Percentiles rank a stretch among this genome's conserved stretches.
Evolutionary conservation across 768 basidiomycete species (phyloP).

Genomic region (Saitozyma podzolica): DNA sequence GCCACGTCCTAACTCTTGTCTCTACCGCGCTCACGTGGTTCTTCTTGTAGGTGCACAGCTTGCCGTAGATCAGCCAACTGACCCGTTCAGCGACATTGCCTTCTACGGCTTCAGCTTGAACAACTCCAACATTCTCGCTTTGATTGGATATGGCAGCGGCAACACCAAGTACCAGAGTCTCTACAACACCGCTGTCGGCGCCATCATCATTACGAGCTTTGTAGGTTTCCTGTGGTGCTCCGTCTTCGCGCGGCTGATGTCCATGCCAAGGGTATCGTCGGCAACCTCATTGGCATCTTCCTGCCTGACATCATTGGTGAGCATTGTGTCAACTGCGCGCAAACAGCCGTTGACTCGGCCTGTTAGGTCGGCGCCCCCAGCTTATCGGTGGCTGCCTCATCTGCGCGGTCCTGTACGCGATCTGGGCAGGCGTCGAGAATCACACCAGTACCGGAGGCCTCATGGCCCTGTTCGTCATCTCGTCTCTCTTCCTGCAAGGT

Average conservation of each 20-base stretch:
- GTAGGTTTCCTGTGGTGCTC: background rate
- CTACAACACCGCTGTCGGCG: conserved; percentile 67
- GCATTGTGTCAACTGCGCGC: too few relatives aligned
- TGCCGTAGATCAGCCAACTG: conserved; percentile 56
- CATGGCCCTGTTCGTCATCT: conserved; percentile 69
- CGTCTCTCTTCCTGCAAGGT: conserved; percentile 58
- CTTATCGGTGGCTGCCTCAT: conserved; percentile 55
- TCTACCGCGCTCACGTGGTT: too few relatives aligned
- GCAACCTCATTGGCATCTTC: conserved; percentile 65
- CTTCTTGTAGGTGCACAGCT: too few relatives aligned
- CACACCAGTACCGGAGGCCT: conserved; percentile 64
- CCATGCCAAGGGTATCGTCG: conserved; percentile 65
- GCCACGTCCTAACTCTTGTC: too few relatives aligned
- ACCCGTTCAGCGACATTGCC: conserved; percentile 62
- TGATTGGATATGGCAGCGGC: conserved; percentile 64
- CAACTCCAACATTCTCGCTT: conserved; percentile 66
- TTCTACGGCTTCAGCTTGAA: conserved; percentile 50
- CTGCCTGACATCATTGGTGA: conserved; percentile 45
- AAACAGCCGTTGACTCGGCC: too few relatives aligned
- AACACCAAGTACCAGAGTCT: conserved; percentile 67
- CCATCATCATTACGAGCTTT: conserved; percentile 62
- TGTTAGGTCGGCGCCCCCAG: conserved; percentile 1
- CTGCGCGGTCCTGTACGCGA: conserved; percentile 67
- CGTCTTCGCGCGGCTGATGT: background rate
- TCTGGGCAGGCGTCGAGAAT: conserved; percentile 62